phyloP scores from a whole-genome alignment of 805 yeast genomes.

The Wickerhamia fluorescens region DNA sequence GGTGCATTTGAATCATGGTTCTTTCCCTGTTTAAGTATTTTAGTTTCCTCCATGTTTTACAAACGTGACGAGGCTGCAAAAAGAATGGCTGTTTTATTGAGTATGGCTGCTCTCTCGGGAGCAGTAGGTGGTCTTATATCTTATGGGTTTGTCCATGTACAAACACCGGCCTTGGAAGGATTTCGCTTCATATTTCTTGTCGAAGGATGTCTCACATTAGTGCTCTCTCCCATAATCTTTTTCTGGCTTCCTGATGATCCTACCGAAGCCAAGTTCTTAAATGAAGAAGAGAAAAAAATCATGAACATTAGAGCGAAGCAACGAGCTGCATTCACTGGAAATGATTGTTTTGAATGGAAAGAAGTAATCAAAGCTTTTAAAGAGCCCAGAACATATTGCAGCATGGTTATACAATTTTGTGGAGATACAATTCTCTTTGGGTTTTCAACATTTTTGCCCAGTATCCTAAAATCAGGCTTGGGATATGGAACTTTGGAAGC shows the following conservation, averaged over 20 bases:
- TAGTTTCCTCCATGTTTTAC: conserved; percentile 27
- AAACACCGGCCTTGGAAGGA: conserved; percentile 26
- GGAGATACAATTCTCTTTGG: conserved; percentile 38
- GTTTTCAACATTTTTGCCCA: conserved; percentile 34
- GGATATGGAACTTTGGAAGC: conserved; percentile 22
- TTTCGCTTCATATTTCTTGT: conserved; percentile 48
- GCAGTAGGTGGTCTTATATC: conserved; percentile 53
- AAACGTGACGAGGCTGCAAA: conserved; percentile 10
- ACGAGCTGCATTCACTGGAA: conserved; percentile 30
- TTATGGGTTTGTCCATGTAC: conserved; percentile 31
- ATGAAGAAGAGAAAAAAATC: conserved; percentile 30
- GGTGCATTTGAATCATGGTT: conserved; percentile 50
- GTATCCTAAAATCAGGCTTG: conserved; percentile 25
- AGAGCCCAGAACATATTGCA: conserved; percentile 30
- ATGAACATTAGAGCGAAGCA: conserved; percentile 26
- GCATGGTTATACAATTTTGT: conserved; percentile 38
- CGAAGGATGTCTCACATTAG: conserved; percentile 39
- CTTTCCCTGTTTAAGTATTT: conserved; percentile 43
- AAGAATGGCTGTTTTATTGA: conserved; percentile 31
- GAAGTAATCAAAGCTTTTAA: conserved; percentile 25
- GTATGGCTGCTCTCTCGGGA: conserved; percentile 47
- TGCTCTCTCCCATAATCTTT: conserved; percentile 25
- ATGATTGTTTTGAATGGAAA: conserved; percentile 18
- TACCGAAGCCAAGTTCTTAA: conserved; percentile 32
- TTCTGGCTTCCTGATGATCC: conserved; percentile 36